Base-by-base conservation (phyloP, 1,139 yeast genomes). In the Yamadazyma dendronema region DNA sequence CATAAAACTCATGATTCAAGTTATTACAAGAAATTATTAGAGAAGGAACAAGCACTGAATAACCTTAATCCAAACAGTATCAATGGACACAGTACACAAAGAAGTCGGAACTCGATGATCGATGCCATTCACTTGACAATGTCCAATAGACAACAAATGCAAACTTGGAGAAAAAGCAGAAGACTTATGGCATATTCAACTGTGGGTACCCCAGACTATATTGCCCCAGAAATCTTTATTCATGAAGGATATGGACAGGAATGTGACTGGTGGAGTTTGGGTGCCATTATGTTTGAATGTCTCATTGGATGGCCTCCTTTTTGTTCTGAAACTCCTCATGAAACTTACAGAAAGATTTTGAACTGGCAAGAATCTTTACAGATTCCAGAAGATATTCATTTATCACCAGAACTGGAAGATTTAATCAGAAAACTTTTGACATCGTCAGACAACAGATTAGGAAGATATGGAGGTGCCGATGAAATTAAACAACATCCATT, bases 181-280 rank as follows among this genome's bases (percentile, higher is more conserved):
- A 77, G 98, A 50, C 65, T 92, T 39, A 94, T 94, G 98, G 98
- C 98, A 0, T 92, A 92, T 58, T 89, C 97, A 4, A 92, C 98
- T 0, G 99, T 92, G 22, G 99, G 99, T 38, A 92, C 99, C 0
- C 99, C 99, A 0, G 99, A 92, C 61, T 92, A 92, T 61, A 94
- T 92, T 62, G 98, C 98, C 0, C 99, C 99, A 0, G 99, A 92
- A 59, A 92, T 94, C 47, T 94, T 92, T 54, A 73, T 90, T 36
- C 95, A 92, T 55, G 96, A 92, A 67, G 99, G 99, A 3, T 94
- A 92, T 61, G 97, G 98, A 13, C 97, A 90, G 65, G 97, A 92
- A 59, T 94, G 99, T 66, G 99, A 92, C 61, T 92, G 99, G 99
- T 92, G 98, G 98, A 88, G 97, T 4, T 68, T 92, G 29, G 99